Base-by-base conservation (phyloP, 176 grass and related monocot species). In the Secale cereale region DNA sequence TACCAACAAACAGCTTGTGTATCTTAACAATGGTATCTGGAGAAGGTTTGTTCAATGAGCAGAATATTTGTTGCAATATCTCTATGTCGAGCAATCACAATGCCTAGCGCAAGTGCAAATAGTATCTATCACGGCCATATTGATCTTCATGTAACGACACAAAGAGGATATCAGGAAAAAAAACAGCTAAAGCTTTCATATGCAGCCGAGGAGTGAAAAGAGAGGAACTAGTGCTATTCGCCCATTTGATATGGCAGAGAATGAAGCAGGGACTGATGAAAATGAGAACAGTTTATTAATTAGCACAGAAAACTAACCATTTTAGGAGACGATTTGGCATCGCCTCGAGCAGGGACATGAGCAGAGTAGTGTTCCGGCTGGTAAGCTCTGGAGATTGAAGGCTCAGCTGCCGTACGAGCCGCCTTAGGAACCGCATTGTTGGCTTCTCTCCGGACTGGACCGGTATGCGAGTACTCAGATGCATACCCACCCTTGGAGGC, bases 401-500 rank as follows among this genome's bases (percentile, higher is more conserved):
- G 77, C 7, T 59, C 28, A 8, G 90, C 72, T 35, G 70, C 59
- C 65, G 46, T 37, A 50, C 76, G 85, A 65, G 41, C 39, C 37
- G 54, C 50, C 57, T 85, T 94, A 6, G 80, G 80, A 78, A 63
- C 64, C n/a, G 76, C 65, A 66, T 69, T 86, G 78, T 43, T 92
- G 31, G 68, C 87, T 39, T 89, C 81, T 62, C 52, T 87, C 74
- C 68, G 73, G 12, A 70, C 82, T 36, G 90, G 85, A 25, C 83
- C 89, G 41, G 79, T 90, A 29, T 81, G 48, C 29, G 93, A 90
- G 61, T 85, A 92, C 67, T 91, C 90, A 46, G 84, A 79, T 37
- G 61, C 74, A 29, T 90, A 92, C 39, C 83, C 88, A 65, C 78
- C 87, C 83, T 87, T 92, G 6, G 85, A 87, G 7, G 90, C 59